Evolutionary conservation across 2,329 filamentous ascomycete species (phyloP), one percentile per base, ranked within the genome.

Genomic region (Aspergillus fijiensis): DNA sequence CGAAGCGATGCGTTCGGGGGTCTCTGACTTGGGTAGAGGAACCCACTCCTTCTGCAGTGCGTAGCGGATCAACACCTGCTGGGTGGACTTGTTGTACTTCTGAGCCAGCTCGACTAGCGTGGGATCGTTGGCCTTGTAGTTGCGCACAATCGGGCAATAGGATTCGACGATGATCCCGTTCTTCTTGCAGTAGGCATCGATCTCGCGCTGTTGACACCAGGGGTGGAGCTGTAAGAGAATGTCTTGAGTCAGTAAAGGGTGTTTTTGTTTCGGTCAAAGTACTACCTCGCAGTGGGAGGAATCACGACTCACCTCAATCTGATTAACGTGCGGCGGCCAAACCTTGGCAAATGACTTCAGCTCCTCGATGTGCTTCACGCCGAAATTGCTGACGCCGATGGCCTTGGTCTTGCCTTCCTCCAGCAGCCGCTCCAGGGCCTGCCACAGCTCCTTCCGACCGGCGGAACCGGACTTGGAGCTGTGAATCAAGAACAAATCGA

Each of bases 21-120:
- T 89, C 53, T 89, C 88, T 61, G 87, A 91, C 82, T 92, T 92
- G 23, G 89, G 88, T 62, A 92, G 78, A 50, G 89, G 89, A 35
- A 90, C 82, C 73, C 85, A 87, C 4, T 85, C 89, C 77, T 91
- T 93, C 76, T 96, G 90, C 75, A 96, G 74, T 66, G 89, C 90
- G 84, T 91, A 96, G 63, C 92, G 84, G 53, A 96, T 78, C 69
- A 96, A 76, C 10, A 96, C 79, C 80, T 96, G 92, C 10, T 90
- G 89, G 60, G 89, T 85, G 7, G 85, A 85, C 78, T 89, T 92
- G 64, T 81, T 81, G 73, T 95, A 85, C 78, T 92, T 93, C 68
- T 88, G 80, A 1, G 87, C 85, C 59, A 96, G 76, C 14, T 80
- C 80, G 60, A 84, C 81, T 33, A 95, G 79, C 12, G 83, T 85